These are phyloP conservation scores for Leccinum pellstonianum DNA, from an alignment of 768 basidiomycete species.

Conservation along the genomic window DNA sequence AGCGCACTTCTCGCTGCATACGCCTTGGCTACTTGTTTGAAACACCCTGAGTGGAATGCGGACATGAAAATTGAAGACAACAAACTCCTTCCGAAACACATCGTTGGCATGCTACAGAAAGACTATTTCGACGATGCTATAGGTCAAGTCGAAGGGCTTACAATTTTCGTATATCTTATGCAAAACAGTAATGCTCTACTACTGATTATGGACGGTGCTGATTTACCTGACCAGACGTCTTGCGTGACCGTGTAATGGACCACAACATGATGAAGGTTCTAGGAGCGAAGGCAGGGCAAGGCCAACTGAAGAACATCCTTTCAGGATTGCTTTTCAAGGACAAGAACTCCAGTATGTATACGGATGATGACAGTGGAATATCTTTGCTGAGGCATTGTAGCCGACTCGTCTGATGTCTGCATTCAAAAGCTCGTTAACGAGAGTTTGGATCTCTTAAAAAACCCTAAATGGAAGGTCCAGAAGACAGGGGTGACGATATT, in stretches of 20 bases:
- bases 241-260: conserved; percentile 12
- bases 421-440: conserved; percentile 9
- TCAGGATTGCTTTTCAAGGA: conserved; percentile 23
- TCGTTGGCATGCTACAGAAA: conserved; percentile 21
- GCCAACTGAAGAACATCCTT: conserved; percentile 14
- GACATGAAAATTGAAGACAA: conserved; percentile 14
- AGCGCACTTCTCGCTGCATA: neutral
- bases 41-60: conserved; percentile 2
- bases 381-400: neutral
- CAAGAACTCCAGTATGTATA: conserved; percentile 6
- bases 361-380: neutral
- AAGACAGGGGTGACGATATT: conserved; percentile 25
- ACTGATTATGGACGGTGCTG: neutral
- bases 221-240: conserved; percentile 8
- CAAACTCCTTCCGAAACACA: conserved; percentile 5
- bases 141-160: conserved; percentile 22
- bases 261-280: conserved; percentile 20
- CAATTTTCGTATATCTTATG: conserved; percentile 23
- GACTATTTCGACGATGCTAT: conserved; percentile 29
- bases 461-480: conserved; percentile 16
- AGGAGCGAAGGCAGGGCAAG: conserved; percentile 14
- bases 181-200: conserved; percentile 12
- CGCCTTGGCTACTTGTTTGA: neutral
- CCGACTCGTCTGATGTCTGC: neutral
- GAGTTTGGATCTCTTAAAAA: conserved; percentile 7